phyloP scores from a whole-genome alignment of 2,329 filamentous ascomycete genomes.

The Ophiostoma sp. region DNA sequence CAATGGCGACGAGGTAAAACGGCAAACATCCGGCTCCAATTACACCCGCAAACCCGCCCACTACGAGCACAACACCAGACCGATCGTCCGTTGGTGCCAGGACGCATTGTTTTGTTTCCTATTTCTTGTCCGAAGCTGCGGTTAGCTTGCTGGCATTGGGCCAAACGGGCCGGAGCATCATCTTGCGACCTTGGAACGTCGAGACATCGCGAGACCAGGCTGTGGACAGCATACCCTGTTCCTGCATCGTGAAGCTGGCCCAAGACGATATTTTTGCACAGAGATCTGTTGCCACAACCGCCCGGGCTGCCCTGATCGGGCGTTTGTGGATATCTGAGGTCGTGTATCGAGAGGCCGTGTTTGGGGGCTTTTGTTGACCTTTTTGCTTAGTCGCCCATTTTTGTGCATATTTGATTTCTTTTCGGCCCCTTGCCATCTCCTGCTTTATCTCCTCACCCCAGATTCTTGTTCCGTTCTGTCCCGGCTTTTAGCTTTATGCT shows the following conservation, averaged over 20 bases:
- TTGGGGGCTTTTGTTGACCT: background rate
- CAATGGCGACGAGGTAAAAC: background rate
- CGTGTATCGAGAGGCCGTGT: background rate
- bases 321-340: background rate
- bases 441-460: background rate
- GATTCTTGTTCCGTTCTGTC: background rate
- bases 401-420: background rate
- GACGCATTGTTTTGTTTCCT: constrained; percentile 7
- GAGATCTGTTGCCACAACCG: background rate
- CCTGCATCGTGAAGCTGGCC: background rate
- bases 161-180: background rate
- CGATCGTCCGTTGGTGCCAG: background rate
- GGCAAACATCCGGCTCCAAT: background rate
- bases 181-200: background rate
- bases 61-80: background rate
- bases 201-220: constrained; percentile 1
- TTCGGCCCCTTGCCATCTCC: background rate
- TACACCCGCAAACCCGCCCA: background rate
- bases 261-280: background rate
- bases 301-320: background rate
- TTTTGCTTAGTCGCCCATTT: background rate
- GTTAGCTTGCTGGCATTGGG: background rate
- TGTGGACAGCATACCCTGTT: background rate
- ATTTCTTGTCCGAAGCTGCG: background rate
- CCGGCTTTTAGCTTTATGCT: background rate